These are phyloP conservation scores for Phlebiopsis gigantea DNA, from an alignment of 768 basidiomycete species.

Conservation along the genomic window DNA sequence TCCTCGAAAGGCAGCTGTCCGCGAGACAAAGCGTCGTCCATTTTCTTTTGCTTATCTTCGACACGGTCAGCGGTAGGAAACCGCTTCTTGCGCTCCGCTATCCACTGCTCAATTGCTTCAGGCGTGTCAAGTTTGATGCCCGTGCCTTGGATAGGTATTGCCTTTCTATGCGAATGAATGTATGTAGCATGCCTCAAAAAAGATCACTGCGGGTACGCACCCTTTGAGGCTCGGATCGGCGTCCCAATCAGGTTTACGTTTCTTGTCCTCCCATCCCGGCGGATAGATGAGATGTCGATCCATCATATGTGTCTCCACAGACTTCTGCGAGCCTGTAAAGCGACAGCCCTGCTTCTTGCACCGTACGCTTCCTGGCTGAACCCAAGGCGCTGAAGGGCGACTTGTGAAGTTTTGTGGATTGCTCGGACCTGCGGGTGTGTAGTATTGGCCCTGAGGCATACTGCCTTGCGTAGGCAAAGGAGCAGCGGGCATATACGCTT, in stretches of 20 bases:
- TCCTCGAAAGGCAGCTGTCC: conserved; percentile 63
- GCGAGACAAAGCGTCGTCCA: conserved; percentile 72
- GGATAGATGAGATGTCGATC: conserved; percentile 86
- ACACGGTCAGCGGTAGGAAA: conserved; percentile 72
- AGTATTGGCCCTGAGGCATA: neutral
- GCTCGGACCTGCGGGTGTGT: neutral
- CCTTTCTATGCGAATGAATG: conserved; percentile 42
- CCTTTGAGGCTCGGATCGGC: conserved; percentile 79
- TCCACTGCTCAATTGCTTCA: conserved; percentile 80
- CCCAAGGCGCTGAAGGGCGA: conserved; percentile 37
- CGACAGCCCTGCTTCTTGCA: conserved; percentile 62
- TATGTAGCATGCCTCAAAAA: neutral
- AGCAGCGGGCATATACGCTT: conserved; percentile 22
- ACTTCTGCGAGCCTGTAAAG: conserved; percentile 65
- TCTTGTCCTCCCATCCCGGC: conserved; percentile 57
- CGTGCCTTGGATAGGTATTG: conserved; percentile 75
- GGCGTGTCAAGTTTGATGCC: conserved; percentile 71
- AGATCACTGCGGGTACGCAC: conserved; percentile 31
- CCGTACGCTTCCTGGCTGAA: conserved; percentile 53
- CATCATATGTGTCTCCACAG: conserved; percentile 81
- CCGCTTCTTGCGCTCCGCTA: conserved; percentile 79
- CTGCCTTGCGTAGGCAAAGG: neutral
- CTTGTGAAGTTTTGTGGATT: neutral
- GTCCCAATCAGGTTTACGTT: conserved; percentile 64
- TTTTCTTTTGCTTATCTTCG: conserved; percentile 76